These are phyloP conservation scores for Colletotrichum australisinense DNA, from an alignment of 2,329 filamentous ascomycete genomes.

Conservation along the genomic window DNA sequence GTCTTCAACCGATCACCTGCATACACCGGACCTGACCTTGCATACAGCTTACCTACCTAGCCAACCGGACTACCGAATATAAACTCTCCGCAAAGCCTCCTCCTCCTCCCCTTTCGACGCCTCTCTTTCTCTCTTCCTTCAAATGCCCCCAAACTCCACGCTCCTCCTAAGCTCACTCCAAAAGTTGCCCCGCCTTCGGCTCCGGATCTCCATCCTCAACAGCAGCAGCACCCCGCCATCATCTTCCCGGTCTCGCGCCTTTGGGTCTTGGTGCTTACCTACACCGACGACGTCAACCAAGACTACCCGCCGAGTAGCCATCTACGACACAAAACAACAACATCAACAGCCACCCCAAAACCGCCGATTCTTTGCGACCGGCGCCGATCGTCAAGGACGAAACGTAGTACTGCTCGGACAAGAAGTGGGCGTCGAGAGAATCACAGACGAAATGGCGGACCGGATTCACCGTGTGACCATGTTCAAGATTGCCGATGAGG, in stretches of 20 bases:
- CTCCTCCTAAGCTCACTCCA: background rate
- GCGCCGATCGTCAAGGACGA: background rate
- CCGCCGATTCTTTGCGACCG: background rate
- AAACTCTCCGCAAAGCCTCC: constrained; percentile 19
- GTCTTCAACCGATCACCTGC: background rate
- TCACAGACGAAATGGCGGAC: constrained; percentile 50
- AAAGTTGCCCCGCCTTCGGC: background rate
- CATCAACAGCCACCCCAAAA: background rate
- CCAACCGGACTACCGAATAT: background rate
- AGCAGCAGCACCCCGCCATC: background rate
- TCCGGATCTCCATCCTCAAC: background rate
- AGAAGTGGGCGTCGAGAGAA: background rate
- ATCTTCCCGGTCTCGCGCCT: background rate
- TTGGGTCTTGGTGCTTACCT: background rate
- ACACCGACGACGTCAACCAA: background rate
- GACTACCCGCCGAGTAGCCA: background rate
- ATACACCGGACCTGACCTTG: background rate
- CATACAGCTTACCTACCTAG: background rate
- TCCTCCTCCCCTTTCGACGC: background rate
- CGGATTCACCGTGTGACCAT: constrained; percentile 62
- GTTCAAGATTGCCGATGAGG: constrained; percentile 62
- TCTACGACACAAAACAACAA: background rate
- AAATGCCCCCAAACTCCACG: background rate
- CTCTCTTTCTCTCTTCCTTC: background rate
- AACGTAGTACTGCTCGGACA: background rate